Percentiles rank a stretch among this genome's conserved stretches.
These are phyloP conservation scores for Russula abietina DNA, from an alignment of 768 basidiomycete species.

Conservation along the genomic window DNA sequence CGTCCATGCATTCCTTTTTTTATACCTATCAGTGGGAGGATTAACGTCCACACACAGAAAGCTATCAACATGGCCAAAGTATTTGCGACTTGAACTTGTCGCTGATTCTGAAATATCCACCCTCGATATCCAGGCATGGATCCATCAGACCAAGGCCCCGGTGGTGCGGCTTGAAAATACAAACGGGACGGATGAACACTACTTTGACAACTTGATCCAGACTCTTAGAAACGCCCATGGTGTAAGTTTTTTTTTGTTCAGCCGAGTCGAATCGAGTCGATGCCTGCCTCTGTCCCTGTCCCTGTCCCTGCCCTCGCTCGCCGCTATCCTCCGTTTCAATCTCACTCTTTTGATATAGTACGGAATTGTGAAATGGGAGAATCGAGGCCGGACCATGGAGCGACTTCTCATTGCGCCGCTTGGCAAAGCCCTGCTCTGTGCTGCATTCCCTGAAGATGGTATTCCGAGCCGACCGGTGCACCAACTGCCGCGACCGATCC, in stretches of 20 bases:
- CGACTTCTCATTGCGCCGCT: slow-evolving; percentile 13
- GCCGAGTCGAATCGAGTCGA: too few relatives aligned
- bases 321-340: too few relatives aligned
- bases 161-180: neutral
- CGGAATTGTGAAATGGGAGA: slow-evolving; percentile 1
- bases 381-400: too few relatives aligned
- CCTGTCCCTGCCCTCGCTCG: too few relatives aligned
- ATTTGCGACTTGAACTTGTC: neutral
- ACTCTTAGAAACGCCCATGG: neutral
- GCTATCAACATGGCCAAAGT: neutral
- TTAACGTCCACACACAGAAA: neutral
- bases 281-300: too few relatives aligned
- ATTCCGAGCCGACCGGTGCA: neutral
- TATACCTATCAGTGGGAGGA: neutral
- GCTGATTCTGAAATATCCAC: neutral
- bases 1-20: neutral
- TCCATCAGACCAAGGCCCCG: neutral
- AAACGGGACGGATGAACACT: neutral
- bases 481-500: neutral
- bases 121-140: slow-evolving; percentile 8
- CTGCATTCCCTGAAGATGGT: neutral
- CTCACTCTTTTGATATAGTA: slow-evolving; percentile 1
- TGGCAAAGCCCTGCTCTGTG: neutral
- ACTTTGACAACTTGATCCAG: neutral
- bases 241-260: neutral